Evolutionary conservation across 208 protist genomes (phyloP), one percentile per base, ranked within the genome.

Genomic region (Leishmania guyanensis): DNA sequence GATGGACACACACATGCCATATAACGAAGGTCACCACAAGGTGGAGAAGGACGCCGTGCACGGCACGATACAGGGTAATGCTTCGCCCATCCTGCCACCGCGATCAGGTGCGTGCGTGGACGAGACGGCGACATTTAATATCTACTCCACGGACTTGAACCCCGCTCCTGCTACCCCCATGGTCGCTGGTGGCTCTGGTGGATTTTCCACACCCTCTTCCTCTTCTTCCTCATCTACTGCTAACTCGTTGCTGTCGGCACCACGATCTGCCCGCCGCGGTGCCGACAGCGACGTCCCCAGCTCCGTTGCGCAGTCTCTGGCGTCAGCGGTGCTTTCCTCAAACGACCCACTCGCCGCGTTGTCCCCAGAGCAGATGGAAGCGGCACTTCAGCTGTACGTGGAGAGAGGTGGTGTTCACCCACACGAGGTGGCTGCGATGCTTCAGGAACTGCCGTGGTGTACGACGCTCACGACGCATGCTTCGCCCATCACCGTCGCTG

Each of bases 321-420:
- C 22, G 3, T 73, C 46, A 22, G 69, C 20, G 36, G 26, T 46
- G 50, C 43, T 36, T 16, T 36, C 39, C 1, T 8, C 50, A 9
- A 50, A 54, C 53, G 29, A 66, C 39, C 56, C 70, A 50, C 73
- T 82, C 36, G 53, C 46, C 20, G 9, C 48, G 0, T 73, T 89
- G 20, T 48, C 78, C 22, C 66, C 72, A 17, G 80, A 33, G 66
- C 69, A 87, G 58, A 56, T 84, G 54, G 86, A 88, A 51, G 51
- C 46, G 17, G 80, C 81, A 14, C 78, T 92, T 33, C 79, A 87
- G 74, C 62, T 89, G n/a, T 92, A 90, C 82, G 65, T 90, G 0
- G 73, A 84, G 8, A 33, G 72, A 0, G 86, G 79, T 50, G 86
- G 89, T 29, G 54, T 88, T 3, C 43, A 66, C 46, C 16, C 48